Base-by-base conservation (phyloP, 306 rosid species). In the Vicia faba region DNA sequence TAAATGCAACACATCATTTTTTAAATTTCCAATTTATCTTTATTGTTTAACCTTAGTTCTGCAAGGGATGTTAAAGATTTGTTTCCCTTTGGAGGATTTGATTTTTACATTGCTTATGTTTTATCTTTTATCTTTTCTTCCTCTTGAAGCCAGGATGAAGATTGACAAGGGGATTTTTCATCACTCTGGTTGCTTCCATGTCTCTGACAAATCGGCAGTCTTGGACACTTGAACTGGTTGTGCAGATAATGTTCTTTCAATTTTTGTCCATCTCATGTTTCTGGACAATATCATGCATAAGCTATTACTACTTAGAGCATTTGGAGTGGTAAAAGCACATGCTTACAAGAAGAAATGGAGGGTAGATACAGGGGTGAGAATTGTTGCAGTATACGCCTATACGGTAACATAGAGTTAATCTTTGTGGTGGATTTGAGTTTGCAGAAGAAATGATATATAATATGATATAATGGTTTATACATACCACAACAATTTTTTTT, bases 141-240 rank as follows among this genome's bases (percentile, higher is more conserved):
- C 57, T 62, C 51, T 79, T 80, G 83, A 82, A 73, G 76, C 80
- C 75, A 79, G 85, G 72, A 75, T 66, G 78, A 77, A 70, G 71
- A 66, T 66, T 69, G 76, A 60, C 56, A 60, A 68, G 86, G 72
- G 71, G 72, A 73, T 33, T 66, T 78, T 67, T 76, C 74, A 71
- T 70, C 61, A 50, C 79, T 76, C 75, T 71, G 65, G 63, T 59
- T 69, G 82, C 82, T 66, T 64, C 85, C 73, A 45, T 71, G 65
- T 74, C 57, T 10, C 57, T 10, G 64, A 74, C 73, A 72, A 75
- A 71, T 72, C 75, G 66, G 72, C 83, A 16, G 63, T 77, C 74
- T 53, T 51, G 79, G 80, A 81, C 58, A 26, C 56, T 23, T 56
- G 77, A 45, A 66, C 74, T 69, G 80, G 80, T 82, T 65, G 71